Evolutionary conservation across 2,329 filamentous ascomycete species (phyloP), one percentile per base, ranked within the genome.

Genomic region (Dothistroma septosporum): DNA sequence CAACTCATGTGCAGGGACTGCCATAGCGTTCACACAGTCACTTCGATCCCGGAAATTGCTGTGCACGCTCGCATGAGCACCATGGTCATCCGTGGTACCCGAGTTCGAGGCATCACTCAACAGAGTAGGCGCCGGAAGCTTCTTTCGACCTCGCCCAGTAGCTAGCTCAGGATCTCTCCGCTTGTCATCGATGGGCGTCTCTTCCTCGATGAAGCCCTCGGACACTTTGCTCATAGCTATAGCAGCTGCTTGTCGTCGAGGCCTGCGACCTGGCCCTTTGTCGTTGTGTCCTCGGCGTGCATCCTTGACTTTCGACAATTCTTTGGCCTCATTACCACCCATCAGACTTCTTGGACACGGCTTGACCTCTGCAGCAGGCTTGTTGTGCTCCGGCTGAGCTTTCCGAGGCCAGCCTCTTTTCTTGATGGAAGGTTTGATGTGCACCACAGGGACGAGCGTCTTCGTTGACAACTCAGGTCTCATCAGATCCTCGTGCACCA

Each of bases 191-290:
- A 67, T 58, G n/a, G 68, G 64, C 14, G 53, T 44, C 24, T 61
- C 61, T 50, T 71, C 68, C 55, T 69, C 64, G 22, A 62, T 49
- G 21, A 68, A 64, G n/a, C 62, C 66, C 46, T 64, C 60, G 9
- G 61, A 53, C 3, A 71, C 66, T 50, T 66, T 69, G 11, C 44
- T 55, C 53, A 60, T 59, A n/a, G 69, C 68, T 47, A 46, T 59
- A 14, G 63, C 53, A 31, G 68, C 69, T 19, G 69, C 69, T 28
- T 60, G 61, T 53, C 68, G 66, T 57, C 61, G 68, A 35, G 68
- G 67, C 21, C 69, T 59, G 10, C 57, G 22, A 14, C n/a, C 41
- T n/a, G 19, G 41, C 16, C n/a, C 41, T 44, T 16, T 14, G 14
- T 44, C 10, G 14, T 44, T 16, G n/a, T 44, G 41, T 8, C 14